These are phyloP conservation scores for Dimargaris cristalligena DNA, from an alignment of 192 early-diverging fungal genomes.

Conservation along the genomic window DNA sequence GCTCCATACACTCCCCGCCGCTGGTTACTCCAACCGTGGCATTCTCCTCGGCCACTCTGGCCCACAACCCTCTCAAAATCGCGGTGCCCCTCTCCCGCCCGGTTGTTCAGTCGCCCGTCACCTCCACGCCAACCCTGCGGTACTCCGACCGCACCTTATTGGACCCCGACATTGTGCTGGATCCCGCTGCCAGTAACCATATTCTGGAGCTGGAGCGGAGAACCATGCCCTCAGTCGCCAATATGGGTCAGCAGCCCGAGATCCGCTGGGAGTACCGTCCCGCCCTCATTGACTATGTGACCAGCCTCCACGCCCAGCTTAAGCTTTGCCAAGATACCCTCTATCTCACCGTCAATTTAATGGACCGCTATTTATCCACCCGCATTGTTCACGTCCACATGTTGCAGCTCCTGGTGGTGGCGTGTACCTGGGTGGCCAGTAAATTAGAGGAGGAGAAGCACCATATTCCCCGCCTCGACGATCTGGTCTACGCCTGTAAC, in stretches of 20 bases:
- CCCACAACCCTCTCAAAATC: not conserved
- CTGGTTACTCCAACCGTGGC: too few relatives aligned
- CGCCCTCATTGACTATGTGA: slow-evolving; percentile 21
- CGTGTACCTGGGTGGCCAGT: slow-evolving; percentile 21
- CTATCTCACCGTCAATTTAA: slow-evolving; percentile 28
- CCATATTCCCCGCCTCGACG: slow-evolving; percentile 18
- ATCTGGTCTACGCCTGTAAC: slow-evolving; percentile 21
- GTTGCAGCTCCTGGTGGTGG: slow-evolving; percentile 24
- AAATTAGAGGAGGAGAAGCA: slow-evolving; percentile 25
- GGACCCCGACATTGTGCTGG: not conserved
- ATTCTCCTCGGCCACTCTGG: too few relatives aligned
- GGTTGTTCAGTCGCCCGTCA: not conserved
- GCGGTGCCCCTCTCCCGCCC: not conserved
- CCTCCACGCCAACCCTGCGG: too few relatives aligned
- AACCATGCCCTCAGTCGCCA: slow-evolving; percentile 22
- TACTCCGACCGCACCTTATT: not conserved
- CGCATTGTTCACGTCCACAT: slow-evolving; percentile 21
- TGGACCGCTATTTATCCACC: slow-evolving; percentile 27
- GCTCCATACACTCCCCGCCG: too few relatives aligned
- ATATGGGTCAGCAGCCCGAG: slow-evolving; percentile 26
- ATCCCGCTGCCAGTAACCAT: not conserved
- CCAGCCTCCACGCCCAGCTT: slow-evolving; percentile 24
- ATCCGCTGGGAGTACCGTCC: slow-evolving; percentile 23
- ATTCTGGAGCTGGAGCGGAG: slow-evolving; percentile 12
- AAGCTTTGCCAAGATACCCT: slow-evolving; percentile 21